Conservation (phyloP, 352 stramenopile species). For the Globisporangium acanthophoron region DNA sequence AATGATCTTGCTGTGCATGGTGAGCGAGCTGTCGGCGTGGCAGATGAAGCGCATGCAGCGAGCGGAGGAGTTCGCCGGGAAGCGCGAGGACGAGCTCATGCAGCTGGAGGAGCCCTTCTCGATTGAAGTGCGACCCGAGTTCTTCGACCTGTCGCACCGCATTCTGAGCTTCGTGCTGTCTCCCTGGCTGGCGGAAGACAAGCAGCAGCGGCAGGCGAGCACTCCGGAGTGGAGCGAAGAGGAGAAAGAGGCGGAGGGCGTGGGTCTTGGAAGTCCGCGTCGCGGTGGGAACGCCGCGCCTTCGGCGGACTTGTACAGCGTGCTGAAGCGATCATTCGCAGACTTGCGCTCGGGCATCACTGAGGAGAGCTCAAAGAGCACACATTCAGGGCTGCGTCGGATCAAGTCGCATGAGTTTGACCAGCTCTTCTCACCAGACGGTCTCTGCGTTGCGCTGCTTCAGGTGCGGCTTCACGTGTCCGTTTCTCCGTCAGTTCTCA, state of each 20-base stretch:
- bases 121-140: conserved; percentile 71
- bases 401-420: conserved; percentile 6
- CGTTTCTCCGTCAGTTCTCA: not conserved
- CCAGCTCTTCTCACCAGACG: conserved; percentile 44
- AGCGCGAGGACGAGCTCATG: conserved; percentile 63
- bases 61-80: conserved; percentile 58
- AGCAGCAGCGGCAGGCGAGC: not conserved
- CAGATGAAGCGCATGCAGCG: conserved; percentile 90
- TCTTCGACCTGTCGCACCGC: conserved; percentile 67
- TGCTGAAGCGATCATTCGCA: conserved; percentile 15
- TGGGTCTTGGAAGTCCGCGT: not conserved
- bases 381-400: not conserved
- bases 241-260: conserved; percentile 14
- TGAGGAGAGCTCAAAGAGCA: conserved; percentile 1
- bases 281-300: not conserved
- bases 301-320: conserved; percentile 11
- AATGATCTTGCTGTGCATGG: conserved; percentile 60
- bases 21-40: conserved; percentile 79
- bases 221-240: conserved; percentile 20
- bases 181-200: conserved; percentile 33
- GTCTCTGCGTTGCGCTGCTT: conserved; percentile 63
- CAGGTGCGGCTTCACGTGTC: conserved; percentile 21
- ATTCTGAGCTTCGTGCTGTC: conserved; percentile 53
- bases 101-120: conserved; percentile 80
- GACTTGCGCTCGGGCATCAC: conserved; percentile 6